A percentile compares a stretch with the other conserved stretches of the same genome.
Conservation (phyloP, 768 basidiomycete species). For the Phaeotremella fagi region DNA sequence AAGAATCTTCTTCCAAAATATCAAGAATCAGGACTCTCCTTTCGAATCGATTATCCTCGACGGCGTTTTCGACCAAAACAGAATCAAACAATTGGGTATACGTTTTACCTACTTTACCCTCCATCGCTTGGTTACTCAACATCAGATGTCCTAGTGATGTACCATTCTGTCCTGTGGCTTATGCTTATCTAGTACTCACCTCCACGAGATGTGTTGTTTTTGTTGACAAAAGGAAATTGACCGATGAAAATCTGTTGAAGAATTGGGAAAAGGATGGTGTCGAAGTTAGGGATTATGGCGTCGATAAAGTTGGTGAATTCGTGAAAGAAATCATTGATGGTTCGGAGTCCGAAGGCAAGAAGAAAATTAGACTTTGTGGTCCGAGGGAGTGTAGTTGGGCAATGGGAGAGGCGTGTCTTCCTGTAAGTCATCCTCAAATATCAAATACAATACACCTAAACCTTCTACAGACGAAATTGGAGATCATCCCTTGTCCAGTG, state of each 20-base stretch:
- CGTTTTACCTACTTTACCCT: slow-evolving; percentile 54
- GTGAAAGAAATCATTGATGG: slow-evolving; percentile 23
- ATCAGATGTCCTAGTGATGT: slow-evolving; percentile 77
- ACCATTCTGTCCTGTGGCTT: slow-evolving; percentile 87
- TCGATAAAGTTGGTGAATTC: slow-evolving; percentile 52
- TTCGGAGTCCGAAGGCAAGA: slow-evolving; percentile 54
- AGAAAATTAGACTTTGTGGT: slow-evolving; percentile 18
- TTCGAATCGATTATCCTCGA: slow-evolving; percentile 6
- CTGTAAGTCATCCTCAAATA: slow-evolving; percentile 24
- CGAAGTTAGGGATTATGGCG: slow-evolving; percentile 55
- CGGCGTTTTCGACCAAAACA: slow-evolving; percentile 1
- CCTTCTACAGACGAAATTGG: slow-evolving; percentile 40
- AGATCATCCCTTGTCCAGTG: slow-evolving; percentile 61
- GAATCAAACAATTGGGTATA: slow-evolving; percentile 53
- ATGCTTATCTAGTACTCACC: slow-evolving; percentile 74
- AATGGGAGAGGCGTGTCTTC: slow-evolving; percentile 30
- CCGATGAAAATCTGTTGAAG: slow-evolving; percentile 4
- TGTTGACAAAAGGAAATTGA: slow-evolving; percentile 55
- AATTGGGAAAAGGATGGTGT: slow-evolving; percentile 19
- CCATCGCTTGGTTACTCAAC: slow-evolving; percentile 82
- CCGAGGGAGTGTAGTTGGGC: slow-evolving; percentile 38
- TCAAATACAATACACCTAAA: slow-evolving; percentile 49
- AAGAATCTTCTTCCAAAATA: slow-evolving; percentile 65
- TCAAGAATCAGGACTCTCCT: slow-evolving; percentile 53
- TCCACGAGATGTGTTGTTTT: slow-evolving; percentile 62